phyloP scores from a whole-genome alignment of 2,329 filamentous ascomycete genomes.

The Cryphonectria naterciae region DNA sequence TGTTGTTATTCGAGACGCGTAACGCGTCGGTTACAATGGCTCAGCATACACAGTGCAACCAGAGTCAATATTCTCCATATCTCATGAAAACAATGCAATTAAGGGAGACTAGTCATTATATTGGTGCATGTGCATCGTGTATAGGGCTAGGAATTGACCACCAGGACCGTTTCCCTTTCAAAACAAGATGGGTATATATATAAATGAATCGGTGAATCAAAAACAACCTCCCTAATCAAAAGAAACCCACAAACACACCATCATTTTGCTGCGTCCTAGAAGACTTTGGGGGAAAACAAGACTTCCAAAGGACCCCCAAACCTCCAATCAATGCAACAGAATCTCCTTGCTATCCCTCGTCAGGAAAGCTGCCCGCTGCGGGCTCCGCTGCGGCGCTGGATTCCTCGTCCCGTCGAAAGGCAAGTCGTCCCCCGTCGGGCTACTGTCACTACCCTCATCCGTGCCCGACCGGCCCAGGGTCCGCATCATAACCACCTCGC shows the following conservation, averaged over 20 bases:
- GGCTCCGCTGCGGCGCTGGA: neutral
- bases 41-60: no score
- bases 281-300: neutral
- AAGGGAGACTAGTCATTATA: neutral
- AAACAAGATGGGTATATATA: neutral
- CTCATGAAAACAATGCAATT: neutral
- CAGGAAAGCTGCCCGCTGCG: constrained; percentile 4
- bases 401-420: constrained; percentile 18
- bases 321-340: constrained; percentile 9
- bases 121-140: neutral
- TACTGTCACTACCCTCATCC: neutral
- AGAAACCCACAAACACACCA: neutral
- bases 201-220: neutral
- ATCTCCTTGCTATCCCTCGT: constrained; percentile 24
- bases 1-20: no score
- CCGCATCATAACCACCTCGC: constrained; percentile 22
- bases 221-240: neutral
- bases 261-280: neutral
- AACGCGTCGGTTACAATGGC: no score
- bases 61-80: neutral
- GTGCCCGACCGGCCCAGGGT: constrained; percentile 12
- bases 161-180: neutral
- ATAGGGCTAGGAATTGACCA: neutral
- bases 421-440: neutral
- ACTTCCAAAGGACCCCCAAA: neutral